Evolutionary conservation across 495 filamentous ascomycete genomes (phyloP).

Genomic region (Lasiosphaeris hirsuta): DNA sequence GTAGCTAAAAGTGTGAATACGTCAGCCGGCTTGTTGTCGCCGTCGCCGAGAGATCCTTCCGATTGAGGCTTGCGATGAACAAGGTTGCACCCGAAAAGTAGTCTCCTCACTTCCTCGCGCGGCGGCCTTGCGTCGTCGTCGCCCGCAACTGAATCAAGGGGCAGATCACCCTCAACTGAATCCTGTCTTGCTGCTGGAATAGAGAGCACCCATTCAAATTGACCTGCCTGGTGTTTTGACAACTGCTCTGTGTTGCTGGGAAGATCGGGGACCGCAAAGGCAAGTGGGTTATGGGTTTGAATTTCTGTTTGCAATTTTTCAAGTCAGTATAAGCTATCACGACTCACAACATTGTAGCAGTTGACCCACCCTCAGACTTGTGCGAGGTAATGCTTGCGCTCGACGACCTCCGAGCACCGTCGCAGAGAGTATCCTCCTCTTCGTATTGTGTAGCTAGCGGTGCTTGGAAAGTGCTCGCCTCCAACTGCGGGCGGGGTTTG

Average conservation of each 20-base stretch:
- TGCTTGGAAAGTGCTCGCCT: conserved; percentile 5
- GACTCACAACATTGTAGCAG: neutral
- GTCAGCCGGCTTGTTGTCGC: conserved; percentile 16
- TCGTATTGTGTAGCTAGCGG: neutral
- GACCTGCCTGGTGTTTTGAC: conserved; percentile 49
- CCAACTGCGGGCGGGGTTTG: conserved; percentile 13
- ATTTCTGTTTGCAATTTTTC: neutral
- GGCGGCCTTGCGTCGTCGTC: conserved; percentile 15
- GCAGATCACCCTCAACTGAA: conserved; percentile 14
- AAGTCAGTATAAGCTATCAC: neutral
- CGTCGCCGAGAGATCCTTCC: neutral
- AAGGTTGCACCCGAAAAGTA: conserved; percentile 47
- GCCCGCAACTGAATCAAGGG: conserved; percentile 8
- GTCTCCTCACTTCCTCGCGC: conserved; percentile 21
- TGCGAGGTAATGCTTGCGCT: neutral
- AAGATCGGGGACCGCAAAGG: conserved; percentile 31
- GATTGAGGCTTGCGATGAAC: conserved; percentile 29
- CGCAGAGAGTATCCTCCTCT: neutral
- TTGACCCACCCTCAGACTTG: conserved; percentile 1
- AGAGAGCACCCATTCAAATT: conserved; percentile 47
- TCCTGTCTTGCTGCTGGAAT: conserved; percentile 20
- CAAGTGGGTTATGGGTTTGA: conserved; percentile 25
- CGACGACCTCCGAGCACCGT: neutral
- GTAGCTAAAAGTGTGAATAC: conserved; percentile 36
- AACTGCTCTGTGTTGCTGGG: conserved; percentile 38